Evolutionary conservation across 768 basidiomycete genomes (phyloP).

Genomic region (Lentinula edodes): DNA sequence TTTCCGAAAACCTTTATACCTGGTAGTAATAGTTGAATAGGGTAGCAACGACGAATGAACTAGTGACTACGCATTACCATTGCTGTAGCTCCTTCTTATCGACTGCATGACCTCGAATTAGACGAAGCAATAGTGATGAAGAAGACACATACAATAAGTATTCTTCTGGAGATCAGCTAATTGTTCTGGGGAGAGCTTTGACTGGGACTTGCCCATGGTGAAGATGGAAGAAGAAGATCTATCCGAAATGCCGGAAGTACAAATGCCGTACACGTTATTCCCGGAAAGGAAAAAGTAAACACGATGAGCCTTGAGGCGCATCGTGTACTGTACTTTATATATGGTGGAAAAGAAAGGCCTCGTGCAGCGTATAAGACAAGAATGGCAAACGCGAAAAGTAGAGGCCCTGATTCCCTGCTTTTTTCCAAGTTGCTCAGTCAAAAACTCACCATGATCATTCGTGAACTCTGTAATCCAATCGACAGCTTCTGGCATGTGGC

Average conservation of each 20-base stretch:
- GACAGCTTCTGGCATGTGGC: background rate
- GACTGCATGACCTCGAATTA: slow-evolving; percentile 41
- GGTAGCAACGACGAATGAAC: slow-evolving; percentile 8
- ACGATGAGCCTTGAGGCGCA: background rate
- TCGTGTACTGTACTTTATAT: background rate
- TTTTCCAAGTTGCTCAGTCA: background rate
- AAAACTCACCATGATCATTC: background rate
- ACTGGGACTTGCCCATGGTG: slow-evolving; percentile 93
- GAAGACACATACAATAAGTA: slow-evolving; percentile 76
- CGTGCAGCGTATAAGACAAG: background rate
- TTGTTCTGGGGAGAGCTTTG: slow-evolving; percentile 91
- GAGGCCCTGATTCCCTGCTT: background rate
- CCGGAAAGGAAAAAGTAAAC: background rate
- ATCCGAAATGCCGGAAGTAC: background rate
- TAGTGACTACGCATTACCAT: slow-evolving; percentile 46
- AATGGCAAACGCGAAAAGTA: background rate
- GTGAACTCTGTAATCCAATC: background rate
- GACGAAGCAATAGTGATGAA: slow-evolving; percentile 6
- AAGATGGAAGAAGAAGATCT: background rate
- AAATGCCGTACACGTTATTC: background rate
- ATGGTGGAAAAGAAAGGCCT: background rate
- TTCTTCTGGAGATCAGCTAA: slow-evolving; percentile 94
- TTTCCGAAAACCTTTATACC: slow-evolving; percentile 99
- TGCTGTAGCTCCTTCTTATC: slow-evolving; percentile 97
- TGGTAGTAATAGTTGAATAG: slow-evolving; percentile 25